Evolutionary conservation across 164 flowering plant species (phyloP), one percentile per base, ranked within the genome.

Genomic region (Tetrastigma voinierianum): DNA sequence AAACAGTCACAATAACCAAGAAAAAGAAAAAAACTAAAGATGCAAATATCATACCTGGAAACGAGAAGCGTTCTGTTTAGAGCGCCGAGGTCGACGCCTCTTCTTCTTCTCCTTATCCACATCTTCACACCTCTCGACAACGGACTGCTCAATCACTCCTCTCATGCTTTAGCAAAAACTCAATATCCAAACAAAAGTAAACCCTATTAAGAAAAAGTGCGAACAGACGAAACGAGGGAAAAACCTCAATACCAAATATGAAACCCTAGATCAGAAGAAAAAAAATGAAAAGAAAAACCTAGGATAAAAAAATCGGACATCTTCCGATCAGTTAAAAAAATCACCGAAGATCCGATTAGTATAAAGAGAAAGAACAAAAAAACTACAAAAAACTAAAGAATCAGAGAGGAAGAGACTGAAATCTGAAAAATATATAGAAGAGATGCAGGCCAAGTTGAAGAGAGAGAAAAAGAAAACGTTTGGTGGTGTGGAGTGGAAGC

Each of bases 41-140:
- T 32, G 40, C 40, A 13, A 45, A 44, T 43, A 32, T 17, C 20
- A 43, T 60, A 89, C 92, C 97, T 59, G 88, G n/a, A n/a, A 67
- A 61, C 59, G 51, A 11, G 78, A 52, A 62, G 75, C 61, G 69
- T 70, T 79, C 18, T 79, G 82, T 64, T 86, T 89, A 46, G 86
- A 63, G 48, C 87, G 86, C 15, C 93, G 88, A 75, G 84, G 53
- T 24, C 96, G 84, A 48, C 94, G 91, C 77, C 75, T 88, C 78
- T 82, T 88, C 83, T 78, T 87, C 90, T 82, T 90, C 60, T 90
- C 92, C 67, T 76, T 86, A 40, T 79, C 84, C 10, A 67, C 78
- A 56, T 80, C 86, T 51, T 72, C 90, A 6, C 61, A 57, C 62
- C 69, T 72, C 60, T 80, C 83, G 20, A 71, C 76, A 18, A 72